Percentiles rank a stretch among this genome's conserved stretches.
phyloP scores from a whole-genome alignment of 2,329 filamentous ascomycete genomes.

The Paraphaeosphaeria sporulosa region DNA sequence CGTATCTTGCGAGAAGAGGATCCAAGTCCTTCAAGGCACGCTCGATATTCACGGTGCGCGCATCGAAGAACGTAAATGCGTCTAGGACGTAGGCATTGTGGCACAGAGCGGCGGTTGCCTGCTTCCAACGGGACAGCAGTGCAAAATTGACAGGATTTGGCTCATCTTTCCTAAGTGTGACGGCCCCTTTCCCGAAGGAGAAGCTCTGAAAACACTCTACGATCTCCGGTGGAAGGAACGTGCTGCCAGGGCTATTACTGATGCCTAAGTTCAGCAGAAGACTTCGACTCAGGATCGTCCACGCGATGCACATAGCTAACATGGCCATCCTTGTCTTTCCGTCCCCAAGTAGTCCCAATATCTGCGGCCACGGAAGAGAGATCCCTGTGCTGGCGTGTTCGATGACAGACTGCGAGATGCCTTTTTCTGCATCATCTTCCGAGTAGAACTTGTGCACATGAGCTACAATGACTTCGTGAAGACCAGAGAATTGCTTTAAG shows the following conservation, averaged over 20 bases:
- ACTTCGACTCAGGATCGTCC: slow-evolving; percentile 23
- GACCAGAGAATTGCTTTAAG: slow-evolving; percentile 12
- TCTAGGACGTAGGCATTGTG: slow-evolving; percentile 21
- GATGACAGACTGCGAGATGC: slow-evolving; percentile 13
- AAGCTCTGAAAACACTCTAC: slow-evolving; percentile 27
- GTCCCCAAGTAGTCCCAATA: slow-evolving; percentile 13
- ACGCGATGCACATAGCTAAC: slow-evolving; percentile 21
- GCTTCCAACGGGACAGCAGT: slow-evolving; percentile 24
- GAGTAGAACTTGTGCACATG: slow-evolving; percentile 23
- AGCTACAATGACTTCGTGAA: slow-evolving; percentile 15
- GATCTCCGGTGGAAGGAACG: slow-evolving; percentile 24
- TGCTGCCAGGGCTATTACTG: slow-evolving; percentile 20
- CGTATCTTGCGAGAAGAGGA: slow-evolving; percentile 20
- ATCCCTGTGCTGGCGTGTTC: slow-evolving; percentile 22
- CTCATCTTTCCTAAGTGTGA: slow-evolving; percentile 14
- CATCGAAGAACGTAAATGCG: slow-evolving; percentile 24
- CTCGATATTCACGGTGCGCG: slow-evolving; percentile 25
- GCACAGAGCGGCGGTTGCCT: slow-evolving; percentile 19
- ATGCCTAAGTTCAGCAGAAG: slow-evolving; percentile 23
- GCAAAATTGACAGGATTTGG: slow-evolving; percentile 17
- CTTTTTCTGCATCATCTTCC: background rate
- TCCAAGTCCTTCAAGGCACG: slow-evolving; percentile 25
- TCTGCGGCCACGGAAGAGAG: slow-evolving; percentile 17
- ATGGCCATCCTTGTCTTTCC: slow-evolving; percentile 13
- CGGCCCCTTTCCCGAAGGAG: slow-evolving; percentile 14